phyloP scores from a whole-genome alignment of 495 filamentous ascomycete genomes.

The Oidiodendron maius region DNA sequence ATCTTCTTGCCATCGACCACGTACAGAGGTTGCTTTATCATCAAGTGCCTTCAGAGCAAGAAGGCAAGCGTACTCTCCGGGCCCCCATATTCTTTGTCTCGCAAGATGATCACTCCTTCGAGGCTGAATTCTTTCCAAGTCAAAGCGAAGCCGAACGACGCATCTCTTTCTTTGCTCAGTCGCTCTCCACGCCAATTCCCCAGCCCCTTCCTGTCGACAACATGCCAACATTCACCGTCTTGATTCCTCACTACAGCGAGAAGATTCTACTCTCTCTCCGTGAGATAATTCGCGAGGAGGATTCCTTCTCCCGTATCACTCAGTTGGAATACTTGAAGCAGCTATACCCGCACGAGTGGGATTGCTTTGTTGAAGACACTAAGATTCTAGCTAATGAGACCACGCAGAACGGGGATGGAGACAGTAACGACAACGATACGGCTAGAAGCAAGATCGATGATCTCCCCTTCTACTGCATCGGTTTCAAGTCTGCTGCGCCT shows the following conservation, averaged over 20 bases:
- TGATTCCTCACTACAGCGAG: conserved; percentile 97
- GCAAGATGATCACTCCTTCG: conserved; percentile 99
- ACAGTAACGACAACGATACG: conserved; percentile 87
- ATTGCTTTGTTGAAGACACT: conserved; percentile 99
- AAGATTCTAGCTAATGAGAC: conserved; percentile 99
- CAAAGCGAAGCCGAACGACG: conserved; percentile 94
- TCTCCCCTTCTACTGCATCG: conserved; percentile 99
- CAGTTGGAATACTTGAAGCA: conserved; percentile 98
- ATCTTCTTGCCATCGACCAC: conserved; percentile 95
- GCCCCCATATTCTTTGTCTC: conserved; percentile 99
- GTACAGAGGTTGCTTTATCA: conserved; percentile 98
- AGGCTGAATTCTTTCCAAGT: conserved; percentile 95
- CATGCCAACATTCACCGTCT: conserved; percentile 97
- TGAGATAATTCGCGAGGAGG: conserved; percentile 98
- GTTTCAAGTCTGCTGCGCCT: conserved; percentile 98
- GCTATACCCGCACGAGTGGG: conserved; percentile 98
- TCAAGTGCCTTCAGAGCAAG: conserved; percentile 95
- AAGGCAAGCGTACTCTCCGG: conserved; percentile 92
- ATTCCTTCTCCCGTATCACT: conserved; percentile 97
- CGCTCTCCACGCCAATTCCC: conserved; percentile 95
- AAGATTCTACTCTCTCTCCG: conserved; percentile 96
- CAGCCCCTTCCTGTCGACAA: conserved; percentile 98
- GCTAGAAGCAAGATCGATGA: conserved; percentile 99
- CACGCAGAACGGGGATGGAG: conserved; percentile 84
- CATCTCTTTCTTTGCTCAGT: conserved; percentile 99